phyloP scores from a whole-genome alignment of 2,329 filamentous ascomycete species.

The Dissoconium aciculare region DNA sequence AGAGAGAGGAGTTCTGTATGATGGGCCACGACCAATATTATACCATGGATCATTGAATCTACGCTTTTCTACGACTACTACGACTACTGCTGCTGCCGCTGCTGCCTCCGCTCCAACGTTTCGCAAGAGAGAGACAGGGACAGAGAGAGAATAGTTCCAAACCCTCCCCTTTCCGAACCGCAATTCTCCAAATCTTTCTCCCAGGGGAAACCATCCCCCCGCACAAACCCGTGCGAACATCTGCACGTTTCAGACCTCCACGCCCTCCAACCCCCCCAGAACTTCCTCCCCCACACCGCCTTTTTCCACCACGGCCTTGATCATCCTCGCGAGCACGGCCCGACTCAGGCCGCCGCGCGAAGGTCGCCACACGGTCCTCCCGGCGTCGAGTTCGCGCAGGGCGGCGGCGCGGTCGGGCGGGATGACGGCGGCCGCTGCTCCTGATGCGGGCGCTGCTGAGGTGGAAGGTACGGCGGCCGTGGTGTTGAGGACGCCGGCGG shows the following conservation, averaged over 20 bases:
- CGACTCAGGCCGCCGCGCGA: constrained; percentile 72
- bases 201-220: no score
- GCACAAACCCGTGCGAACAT: no score
- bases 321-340: constrained; percentile 54
- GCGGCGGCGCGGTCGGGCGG: constrained; percentile 31
- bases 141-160: no score
- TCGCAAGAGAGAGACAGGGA: no score
- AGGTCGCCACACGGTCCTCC: constrained; percentile 60
- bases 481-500: constrained; percentile 33
- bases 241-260: constrained; percentile 45
- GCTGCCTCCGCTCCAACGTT: no score
- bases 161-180: no score
- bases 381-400: constrained; percentile 36
- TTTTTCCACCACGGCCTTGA: constrained; percentile 59
- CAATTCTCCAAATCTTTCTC: no score
- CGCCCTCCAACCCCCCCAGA: constrained; percentile 61
- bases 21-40: no score
- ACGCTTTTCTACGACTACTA: no score
- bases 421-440: constrained; percentile 23
- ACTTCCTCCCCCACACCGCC: constrained; percentile 79
- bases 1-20: no score
- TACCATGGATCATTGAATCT: no score
- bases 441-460: constrained; percentile 30
- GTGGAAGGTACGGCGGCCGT: constrained; percentile 34
- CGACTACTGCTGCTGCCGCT: no score